Evolutionary conservation across 441 rosid genomes (phyloP).

Genomic region (Eruca vesicaria): DNA sequence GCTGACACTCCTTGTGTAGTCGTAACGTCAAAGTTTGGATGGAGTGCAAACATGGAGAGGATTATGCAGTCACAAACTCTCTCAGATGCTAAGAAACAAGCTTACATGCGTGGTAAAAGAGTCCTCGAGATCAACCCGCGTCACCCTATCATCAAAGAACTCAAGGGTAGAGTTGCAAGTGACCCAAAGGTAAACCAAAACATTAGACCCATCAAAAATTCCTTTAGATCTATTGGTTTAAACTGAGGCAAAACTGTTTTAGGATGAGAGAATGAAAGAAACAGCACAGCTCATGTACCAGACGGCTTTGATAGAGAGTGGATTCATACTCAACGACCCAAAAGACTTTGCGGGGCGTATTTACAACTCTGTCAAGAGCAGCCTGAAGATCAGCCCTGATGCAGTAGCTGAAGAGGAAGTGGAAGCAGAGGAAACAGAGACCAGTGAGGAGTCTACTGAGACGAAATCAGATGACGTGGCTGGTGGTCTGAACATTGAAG

Average conservation of each 20-base stretch:
- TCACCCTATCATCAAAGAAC: constrained; percentile 96
- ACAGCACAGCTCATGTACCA: constrained; percentile 89
- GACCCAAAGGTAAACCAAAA: constrained; percentile 65
- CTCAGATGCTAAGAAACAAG: constrained; percentile 83
- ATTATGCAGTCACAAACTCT: constrained; percentile 93
- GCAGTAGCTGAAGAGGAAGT: constrained; percentile 73
- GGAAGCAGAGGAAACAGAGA: constrained; percentile 65
- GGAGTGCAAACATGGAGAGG: constrained; percentile 98
- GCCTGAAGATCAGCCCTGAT: constrained; percentile 73
- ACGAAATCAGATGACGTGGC: constrained; percentile 28
- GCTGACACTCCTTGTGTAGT: constrained; percentile 93
- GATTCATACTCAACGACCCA: constrained; percentile 70
- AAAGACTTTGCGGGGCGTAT: constrained; percentile 84
- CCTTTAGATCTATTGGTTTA: neutral
- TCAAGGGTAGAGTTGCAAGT: constrained; percentile 71
- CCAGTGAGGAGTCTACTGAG: constrained; percentile 18
- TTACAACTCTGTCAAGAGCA: constrained; percentile 68
- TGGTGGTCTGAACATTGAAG: constrained; percentile 35
- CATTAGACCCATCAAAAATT: constrained; percentile 9
- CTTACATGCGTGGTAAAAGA: constrained; percentile 91
- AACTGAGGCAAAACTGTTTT: constrained; percentile 6
- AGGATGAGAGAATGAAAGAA: constrained; percentile 71
- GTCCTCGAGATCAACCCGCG: constrained; percentile 94
- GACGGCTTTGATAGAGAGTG: constrained; percentile 92
- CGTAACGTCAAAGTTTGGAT: constrained; percentile 88